phyloP scores from a whole-genome alignment of 1,284 basidiomycete genomes.

The Bondarzewia mesenterica region DNA sequence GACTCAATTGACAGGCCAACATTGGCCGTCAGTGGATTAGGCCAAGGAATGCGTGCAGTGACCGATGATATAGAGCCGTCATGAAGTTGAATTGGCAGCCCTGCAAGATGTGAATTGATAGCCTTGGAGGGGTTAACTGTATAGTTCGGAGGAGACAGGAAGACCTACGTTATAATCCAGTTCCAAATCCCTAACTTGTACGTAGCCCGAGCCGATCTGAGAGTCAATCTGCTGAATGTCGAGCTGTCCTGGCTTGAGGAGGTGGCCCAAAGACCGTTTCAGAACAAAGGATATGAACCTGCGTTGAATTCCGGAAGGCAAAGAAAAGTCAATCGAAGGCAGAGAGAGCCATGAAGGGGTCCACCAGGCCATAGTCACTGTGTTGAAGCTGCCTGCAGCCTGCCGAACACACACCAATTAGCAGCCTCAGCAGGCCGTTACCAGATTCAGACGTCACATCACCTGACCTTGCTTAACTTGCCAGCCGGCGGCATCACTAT shows the following conservation, averaged over 20 bases:
- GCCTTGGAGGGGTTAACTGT: constrained; percentile 39
- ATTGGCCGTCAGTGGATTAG: constrained; percentile 64
- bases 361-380: constrained; percentile 25
- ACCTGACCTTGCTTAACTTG: too few species aligned
- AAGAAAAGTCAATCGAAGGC: constrained; percentile 57
- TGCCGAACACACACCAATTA: too few species aligned
- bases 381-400: too few species aligned
- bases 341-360: constrained; percentile 46
- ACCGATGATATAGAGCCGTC: constrained; percentile 70
- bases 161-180: constrained; percentile 65
- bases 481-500: too few species aligned
- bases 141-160: constrained; percentile 1
- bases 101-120: constrained; percentile 67
- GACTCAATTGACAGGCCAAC: constrained; percentile 61
- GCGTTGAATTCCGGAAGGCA: constrained; percentile 81
- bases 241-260: constrained; percentile 83
- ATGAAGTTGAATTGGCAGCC: constrained; percentile 61
- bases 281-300: constrained; percentile 88
- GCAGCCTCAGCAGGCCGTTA: too few species aligned
- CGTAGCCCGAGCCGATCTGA: constrained; percentile 82
- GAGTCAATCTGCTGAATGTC: constrained; percentile 86
- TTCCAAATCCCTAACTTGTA: constrained; percentile 81
- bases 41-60: constrained; percentile 70
- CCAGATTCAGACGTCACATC: too few species aligned
- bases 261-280: constrained; percentile 76